Base-by-base conservation (phyloP, 345 rosid genomes). In the Kandelia obovata region DNA sequence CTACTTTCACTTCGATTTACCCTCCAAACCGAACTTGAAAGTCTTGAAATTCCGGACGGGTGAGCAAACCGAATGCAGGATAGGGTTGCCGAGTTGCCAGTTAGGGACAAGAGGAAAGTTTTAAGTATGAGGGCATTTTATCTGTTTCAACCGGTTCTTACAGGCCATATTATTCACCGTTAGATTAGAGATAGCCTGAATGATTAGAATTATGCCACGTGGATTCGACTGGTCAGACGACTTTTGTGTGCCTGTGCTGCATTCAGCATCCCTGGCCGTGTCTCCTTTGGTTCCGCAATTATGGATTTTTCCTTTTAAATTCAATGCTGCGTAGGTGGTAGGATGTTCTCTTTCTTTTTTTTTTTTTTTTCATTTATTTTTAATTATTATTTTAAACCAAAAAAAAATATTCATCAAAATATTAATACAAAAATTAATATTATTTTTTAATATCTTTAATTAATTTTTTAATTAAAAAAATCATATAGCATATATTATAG, bases 161-260 rank as follows among this genome's bases (percentile, higher is more conserved):
- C 49, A 6, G 3, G 20, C 20, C n/a, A 19, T 17, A 1, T 6
- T 17, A 0, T 4, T 39, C 63, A 49, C 69, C 73, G 73, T 62
- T 47, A 35, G 77, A 74, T 74, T 68, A 21, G 67, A 21, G 21
- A 47, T 49, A 58, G 7, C 52, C 30, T 49, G 11, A 21, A 13
- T 21, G 57, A 4, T 68, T 46, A 27, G 72, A 68, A 46, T 25
- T 5, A 28, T 56, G 68, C 68, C 77, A 63, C 72, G 68, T 74
- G 62, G 34, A 1, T 1, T 20, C 2, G 1, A 51, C 6, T 16
- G 21, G 7, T 27, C 47, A 1, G 62, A 3, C 28, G 43, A 13
- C 2, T 5, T 11, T 20, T 4, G 1, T 0, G 17, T 19, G 10
- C 19, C 20, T 1, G 19, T 16, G 9, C 21, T 8, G 26, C 7